Percentiles rank a stretch among this genome's conserved stretches.
Evolutionary conservation across 1,284 basidiomycete genomes (phyloP).

Genomic region (Cerioporus squamosus): DNA sequence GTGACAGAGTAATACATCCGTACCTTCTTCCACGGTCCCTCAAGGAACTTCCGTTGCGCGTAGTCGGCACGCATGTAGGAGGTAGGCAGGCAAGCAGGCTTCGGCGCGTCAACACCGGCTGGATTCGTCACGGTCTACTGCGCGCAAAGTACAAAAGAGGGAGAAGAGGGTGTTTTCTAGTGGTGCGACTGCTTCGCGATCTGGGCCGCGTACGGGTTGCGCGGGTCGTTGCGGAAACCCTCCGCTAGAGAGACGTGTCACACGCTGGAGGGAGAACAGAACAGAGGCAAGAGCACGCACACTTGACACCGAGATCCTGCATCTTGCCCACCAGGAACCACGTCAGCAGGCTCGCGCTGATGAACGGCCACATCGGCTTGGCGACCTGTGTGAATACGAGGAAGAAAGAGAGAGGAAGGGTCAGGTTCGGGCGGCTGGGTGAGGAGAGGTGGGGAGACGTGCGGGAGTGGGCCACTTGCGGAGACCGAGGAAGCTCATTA

Average conservation of each 20-base stretch:
- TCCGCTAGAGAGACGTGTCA: conserved; percentile 48
- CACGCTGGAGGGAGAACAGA: not conserved
- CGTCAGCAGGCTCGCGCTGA: conserved; percentile 63
- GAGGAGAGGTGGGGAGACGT: conserved; percentile 35
- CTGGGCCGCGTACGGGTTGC: conserved; percentile 79
- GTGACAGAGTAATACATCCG: too few species aligned
- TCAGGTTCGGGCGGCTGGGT: not conserved
- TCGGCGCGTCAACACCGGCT: conserved; percentile 5
- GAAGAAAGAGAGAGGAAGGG: not conserved
- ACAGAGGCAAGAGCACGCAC: conserved; percentile 49
- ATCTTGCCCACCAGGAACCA: conserved; percentile 67
- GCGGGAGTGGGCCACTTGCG: conserved; percentile 81
- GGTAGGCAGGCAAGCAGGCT: not conserved
- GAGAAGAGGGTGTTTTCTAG: too few species aligned
- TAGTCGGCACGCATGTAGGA: too few species aligned
- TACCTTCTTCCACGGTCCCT: too few species aligned
- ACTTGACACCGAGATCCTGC: conserved; percentile 67
- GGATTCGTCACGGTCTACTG: conserved; percentile 12
- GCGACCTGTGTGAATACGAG: conserved; percentile 48
- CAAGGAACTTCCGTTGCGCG: too few species aligned
- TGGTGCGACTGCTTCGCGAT: conserved; percentile 59
- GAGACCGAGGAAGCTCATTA: conserved; percentile 75
- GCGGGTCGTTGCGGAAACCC: conserved; percentile 70
- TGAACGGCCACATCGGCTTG: conserved; percentile 79
- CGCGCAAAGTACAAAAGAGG: not conserved